Evolutionary conservation across 2,329 filamentous ascomycete genomes (phyloP).

Genomic region (Rasamsonia emersonii): DNA sequence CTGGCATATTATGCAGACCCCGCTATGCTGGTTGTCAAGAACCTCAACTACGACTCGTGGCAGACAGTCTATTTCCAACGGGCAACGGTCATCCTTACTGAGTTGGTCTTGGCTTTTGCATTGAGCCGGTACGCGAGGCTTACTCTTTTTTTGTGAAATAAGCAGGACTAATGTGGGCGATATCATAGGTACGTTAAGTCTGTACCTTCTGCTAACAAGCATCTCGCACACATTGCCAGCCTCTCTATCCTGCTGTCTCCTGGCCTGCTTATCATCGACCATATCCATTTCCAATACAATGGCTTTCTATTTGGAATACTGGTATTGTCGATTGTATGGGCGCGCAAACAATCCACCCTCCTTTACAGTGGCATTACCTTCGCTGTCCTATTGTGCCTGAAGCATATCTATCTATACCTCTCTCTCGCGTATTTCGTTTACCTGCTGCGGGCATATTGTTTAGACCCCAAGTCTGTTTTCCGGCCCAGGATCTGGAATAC

Average conservation of each 20-base stretch:
- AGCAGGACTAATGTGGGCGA: constrained; percentile 12
- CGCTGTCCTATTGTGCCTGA: constrained; percentile 79
- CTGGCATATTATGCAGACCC: constrained; percentile 68
- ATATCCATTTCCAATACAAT: constrained; percentile 99
- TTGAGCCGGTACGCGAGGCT: constrained; percentile 55
- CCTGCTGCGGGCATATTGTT: constrained; percentile 79
- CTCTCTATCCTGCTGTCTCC: constrained; percentile 87
- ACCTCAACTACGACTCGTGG: constrained; percentile 83
- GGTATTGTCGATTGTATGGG: constrained; percentile 75
- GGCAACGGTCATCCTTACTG: constrained; percentile 74
- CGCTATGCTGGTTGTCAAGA: constrained; percentile 70
- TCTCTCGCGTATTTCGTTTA: constrained; percentile 94
- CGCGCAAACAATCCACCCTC: constrained; percentile 64
- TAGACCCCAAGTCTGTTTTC: constrained; percentile 68
- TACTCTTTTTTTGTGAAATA: background rate
- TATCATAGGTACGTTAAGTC: constrained; percentile 63
- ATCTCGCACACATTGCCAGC: constrained; percentile 73
- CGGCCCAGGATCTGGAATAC: constrained; percentile 69
- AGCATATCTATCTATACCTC: constrained; percentile 96
- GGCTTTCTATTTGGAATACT: constrained; percentile 90
- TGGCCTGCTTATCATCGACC: constrained; percentile 91
- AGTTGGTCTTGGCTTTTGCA: constrained; percentile 75
- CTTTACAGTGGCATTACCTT: constrained; percentile 76
- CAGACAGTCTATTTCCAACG: constrained; percentile 91
- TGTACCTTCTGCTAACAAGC: constrained; percentile 55